Evolutionary conservation across 805 yeast species (phyloP), one percentile per base, ranked within the genome.

Genomic region (Wickerhamiella kurtzmanii): DNA sequence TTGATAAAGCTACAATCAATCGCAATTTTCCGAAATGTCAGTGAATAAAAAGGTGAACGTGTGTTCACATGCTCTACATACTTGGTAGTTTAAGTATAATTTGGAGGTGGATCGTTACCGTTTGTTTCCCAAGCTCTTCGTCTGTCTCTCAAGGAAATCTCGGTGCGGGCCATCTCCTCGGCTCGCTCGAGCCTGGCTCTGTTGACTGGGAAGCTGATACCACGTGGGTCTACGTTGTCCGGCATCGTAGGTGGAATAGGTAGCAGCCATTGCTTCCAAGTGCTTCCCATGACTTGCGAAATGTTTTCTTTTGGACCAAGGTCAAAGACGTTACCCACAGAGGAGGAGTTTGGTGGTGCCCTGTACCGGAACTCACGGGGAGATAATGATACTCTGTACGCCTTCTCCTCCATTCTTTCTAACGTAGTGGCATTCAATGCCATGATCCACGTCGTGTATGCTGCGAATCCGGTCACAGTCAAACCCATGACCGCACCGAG

Each of bases 341-440:
- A 61, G 44, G 65, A 59, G 11, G 76, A 63, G 41, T 58, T 64
- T 35, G 70, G 80, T 57, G 68, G 63, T 44, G 60, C 62, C 6
- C 72, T 60, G 56, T 68, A 70, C 18, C 68, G 59, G 53, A 63
- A 67, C 16, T 50, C 47, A 3, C 56, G 42, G 4, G 64, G 50
- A 3, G 72, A 61, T 15, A 62, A 48, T 3, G 58, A 43, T 1
- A 71, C 61, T 35, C 60, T 58, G 55, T 66, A 66, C 19, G 60
- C 50, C 19, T 58, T 58, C 22, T 63, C 53, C 51, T 68, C 73
- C 65, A 68, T 55, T 4, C 78, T 67, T 64, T 92, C 98, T 21
- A 89, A 72, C 0, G 97, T 89, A 3, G 96, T 88, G 50, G 69
- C 65, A 64, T 89, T 89, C 9, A 60, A 63, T 18, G 77, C 51